These are phyloP conservation scores for Nymphaea thermarum DNA, from an alignment of 164 flowering plant species.

Conservation along the genomic window DNA sequence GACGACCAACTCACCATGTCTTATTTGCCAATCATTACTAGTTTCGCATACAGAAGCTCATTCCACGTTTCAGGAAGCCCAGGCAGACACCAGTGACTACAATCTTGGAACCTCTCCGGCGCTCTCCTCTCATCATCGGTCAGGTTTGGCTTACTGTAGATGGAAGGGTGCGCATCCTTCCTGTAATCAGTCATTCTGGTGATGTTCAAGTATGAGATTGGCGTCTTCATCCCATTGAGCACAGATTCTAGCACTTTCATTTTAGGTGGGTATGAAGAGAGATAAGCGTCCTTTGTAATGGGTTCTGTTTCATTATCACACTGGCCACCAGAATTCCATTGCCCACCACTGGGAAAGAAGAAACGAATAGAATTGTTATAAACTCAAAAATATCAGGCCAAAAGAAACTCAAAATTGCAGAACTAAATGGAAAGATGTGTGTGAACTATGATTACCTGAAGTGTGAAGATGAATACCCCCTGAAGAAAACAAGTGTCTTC, in stretches of 20 bases:
- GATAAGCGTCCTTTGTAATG: constrained; percentile 52
- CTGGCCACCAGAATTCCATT: constrained; percentile 90
- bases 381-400: background rate
- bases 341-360: constrained; percentile 59
- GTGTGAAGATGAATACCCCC: constrained; percentile 92
- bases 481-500: constrained; percentile 64
- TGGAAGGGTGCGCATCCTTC: constrained; percentile 91
- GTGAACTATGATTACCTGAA: constrained; percentile 48
- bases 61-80: constrained; percentile 98
- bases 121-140: constrained; percentile 41
- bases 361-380: background rate
- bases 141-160: constrained; percentile 48
- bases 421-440: background rate
- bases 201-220: constrained; percentile 56
- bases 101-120: constrained; percentile 63
- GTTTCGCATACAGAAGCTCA: constrained; percentile 73
- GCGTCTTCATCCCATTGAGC: constrained; percentile 60
- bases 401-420: background rate
- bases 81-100: constrained; percentile 99
- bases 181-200: constrained; percentile 80
- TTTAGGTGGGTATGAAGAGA: constrained; percentile 53
- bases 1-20: too few relatives aligned
- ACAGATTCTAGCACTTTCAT: constrained; percentile 64
- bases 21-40: constrained; percentile 27
- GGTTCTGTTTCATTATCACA: constrained; percentile 80